These are phyloP conservation scores for Boletus rubroflammeus DNA, from an alignment of 768 basidiomycete species.

Conservation along the genomic window DNA sequence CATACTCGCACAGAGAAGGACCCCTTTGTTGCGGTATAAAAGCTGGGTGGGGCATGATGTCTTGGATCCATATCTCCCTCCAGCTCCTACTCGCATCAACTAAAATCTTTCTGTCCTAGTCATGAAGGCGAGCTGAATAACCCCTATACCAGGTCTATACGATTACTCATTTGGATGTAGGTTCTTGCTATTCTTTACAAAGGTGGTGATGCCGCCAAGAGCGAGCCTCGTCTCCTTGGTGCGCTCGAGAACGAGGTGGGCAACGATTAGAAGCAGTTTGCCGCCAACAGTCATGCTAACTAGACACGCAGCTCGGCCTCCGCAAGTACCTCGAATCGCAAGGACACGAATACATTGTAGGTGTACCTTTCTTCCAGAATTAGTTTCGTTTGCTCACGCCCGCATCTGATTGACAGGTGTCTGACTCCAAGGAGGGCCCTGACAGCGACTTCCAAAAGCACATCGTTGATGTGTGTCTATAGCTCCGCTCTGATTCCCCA, in stretches of 20 bases:
- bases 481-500: not conserved
- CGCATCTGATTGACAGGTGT: conserved; percentile 44
- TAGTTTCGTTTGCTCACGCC: conserved; percentile 1
- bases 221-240: conserved; percentile 75
- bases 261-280: not conserved
- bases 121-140: conserved; percentile 41
- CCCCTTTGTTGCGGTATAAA: conserved; percentile 18
- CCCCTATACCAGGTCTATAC: not conserved
- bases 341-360: conserved; percentile 74
- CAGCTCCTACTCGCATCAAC: conserved; percentile 3
- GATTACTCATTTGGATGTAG: conserved; percentile 32
- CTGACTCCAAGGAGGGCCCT: conserved; percentile 79
- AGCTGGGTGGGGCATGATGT: not conserved
- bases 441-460: conserved; percentile 81
- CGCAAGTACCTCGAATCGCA: conserved; percentile 61
- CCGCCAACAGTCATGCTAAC: not conserved
- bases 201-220: conserved; percentile 59
- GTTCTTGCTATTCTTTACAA: conserved; percentile 73
- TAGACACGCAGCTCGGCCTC: conserved; percentile 60
- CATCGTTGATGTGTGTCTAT: conserved; percentile 62
- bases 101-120: conserved; percentile 2
- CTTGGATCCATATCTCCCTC: conserved; percentile 3
- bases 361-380: conserved; percentile 12
- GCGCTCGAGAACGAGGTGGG: conserved; percentile 75
- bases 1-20: not conserved